Evolutionary conservation across 2,329 filamentous ascomycete species (phyloP).

Genomic region (Nectriaceae sp.): DNA sequence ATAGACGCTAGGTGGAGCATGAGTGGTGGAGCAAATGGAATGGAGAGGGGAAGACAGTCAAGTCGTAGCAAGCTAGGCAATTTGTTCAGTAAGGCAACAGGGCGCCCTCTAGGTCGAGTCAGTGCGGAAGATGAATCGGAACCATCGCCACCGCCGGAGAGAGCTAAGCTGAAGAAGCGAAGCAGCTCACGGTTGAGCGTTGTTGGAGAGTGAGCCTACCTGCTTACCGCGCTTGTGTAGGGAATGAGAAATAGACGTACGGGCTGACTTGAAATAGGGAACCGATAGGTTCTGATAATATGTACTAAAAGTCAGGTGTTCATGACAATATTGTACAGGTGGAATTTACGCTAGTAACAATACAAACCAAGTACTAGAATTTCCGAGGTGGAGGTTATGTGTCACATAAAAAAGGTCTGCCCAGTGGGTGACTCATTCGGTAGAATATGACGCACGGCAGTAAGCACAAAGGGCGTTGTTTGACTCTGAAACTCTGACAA

Average conservation of each 20-base stretch:
- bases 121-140: neutral
- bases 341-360: no score
- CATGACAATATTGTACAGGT: no score
- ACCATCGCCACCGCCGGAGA: slow-evolving; percentile 10
- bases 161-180: slow-evolving; percentile 22
- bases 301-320: no score
- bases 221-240: neutral
- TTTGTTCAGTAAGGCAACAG: slow-evolving; percentile 16
- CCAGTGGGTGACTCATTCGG: no score
- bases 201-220: slow-evolving; percentile 18
- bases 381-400: no score
- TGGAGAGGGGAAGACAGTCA: slow-evolving; percentile 13
- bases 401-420: no score
- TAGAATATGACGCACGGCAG: no score
- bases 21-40: neutral
- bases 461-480: no score
- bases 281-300: neutral
- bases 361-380: no score
- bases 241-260: neutral
- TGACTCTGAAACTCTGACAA: no score
- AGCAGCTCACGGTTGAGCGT: slow-evolving; percentile 21
- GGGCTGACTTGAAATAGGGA: neutral
- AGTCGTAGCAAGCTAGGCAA: slow-evolving; percentile 12
- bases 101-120: slow-evolving; percentile 2
- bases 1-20: slow-evolving; percentile 4